A percentile compares a stretch with the other conserved stretches of the same genome.
Evolutionary conservation across 2,329 filamentous ascomycete genomes (phyloP).

Genomic region (Penicillium verrucosum): DNA sequence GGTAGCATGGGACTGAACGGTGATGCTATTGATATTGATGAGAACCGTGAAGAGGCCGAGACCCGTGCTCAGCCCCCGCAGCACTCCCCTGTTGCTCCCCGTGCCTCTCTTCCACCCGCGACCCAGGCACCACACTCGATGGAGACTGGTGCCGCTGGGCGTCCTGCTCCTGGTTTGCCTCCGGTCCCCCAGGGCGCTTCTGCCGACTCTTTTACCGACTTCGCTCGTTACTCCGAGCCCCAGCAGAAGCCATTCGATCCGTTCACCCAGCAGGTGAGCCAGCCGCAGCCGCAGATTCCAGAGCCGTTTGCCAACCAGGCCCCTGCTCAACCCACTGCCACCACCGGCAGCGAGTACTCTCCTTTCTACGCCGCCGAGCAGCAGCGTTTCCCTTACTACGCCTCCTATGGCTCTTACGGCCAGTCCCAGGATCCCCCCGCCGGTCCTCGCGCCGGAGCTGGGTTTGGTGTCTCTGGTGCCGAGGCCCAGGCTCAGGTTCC

Average conservation of each 20-base stretch:
- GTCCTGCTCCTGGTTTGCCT: conserved; percentile 61
- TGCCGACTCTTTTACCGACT: conserved; percentile 48
- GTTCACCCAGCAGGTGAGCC: conserved; percentile 70
- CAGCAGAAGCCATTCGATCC: conserved; percentile 80
- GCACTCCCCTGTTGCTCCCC: conserved; percentile 83
- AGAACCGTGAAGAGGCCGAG: conserved; percentile 91
- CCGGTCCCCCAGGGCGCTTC: conserved; percentile 56
- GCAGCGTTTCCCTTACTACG: conserved; percentile 68
- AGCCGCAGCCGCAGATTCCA: conserved; percentile 61
- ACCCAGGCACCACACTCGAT: conserved; percentile 34
- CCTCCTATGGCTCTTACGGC: conserved; percentile 61
- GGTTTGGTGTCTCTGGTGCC: conserved; percentile 62
- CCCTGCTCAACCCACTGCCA: conserved; percentile 57
- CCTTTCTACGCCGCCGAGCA: conserved; percentile 80
- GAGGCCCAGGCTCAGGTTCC: conserved; percentile 59
- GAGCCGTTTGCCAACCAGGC: conserved; percentile 54
- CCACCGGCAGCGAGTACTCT: conserved; percentile 69
- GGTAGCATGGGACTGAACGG: conserved; percentile 90
- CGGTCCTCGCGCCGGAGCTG: conserved; percentile 71
- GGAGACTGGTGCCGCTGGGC: conserved; percentile 49
- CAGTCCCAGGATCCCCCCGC: conserved; percentile 71
- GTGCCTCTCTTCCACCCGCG: conserved; percentile 77
- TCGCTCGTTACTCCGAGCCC: conserved; percentile 54
- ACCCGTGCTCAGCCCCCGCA: conserved; percentile 90
- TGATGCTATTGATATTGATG: conserved; percentile 72